Evolutionary conservation across 2,329 filamentous ascomycete genomes (phyloP).

Genomic region (Fusarium pilosicola): DNA sequence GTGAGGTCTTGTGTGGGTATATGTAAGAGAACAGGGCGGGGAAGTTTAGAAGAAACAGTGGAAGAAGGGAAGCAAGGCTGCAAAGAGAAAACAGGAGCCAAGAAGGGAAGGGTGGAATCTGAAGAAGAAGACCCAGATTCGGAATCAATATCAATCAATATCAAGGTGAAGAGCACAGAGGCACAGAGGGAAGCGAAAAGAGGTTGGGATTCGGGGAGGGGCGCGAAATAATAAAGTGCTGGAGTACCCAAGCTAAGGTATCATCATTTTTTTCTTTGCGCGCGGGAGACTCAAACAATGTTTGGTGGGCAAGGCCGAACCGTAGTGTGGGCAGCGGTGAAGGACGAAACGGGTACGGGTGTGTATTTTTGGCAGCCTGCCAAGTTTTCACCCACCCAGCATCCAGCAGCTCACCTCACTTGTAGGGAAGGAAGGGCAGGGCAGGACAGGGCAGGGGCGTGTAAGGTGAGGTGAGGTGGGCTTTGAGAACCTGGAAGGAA

Average conservation of each 20-base stretch:
- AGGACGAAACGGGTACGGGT: slow-evolving; percentile 32
- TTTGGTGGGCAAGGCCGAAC: slow-evolving; percentile 41
- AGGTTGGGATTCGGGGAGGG: slow-evolving; percentile 40
- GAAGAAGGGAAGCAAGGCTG: slow-evolving; percentile 32
- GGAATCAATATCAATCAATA: slow-evolving; percentile 30
- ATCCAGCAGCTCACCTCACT: slow-evolving; percentile 27
- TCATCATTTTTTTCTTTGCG: slow-evolving; percentile 35
- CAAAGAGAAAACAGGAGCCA: slow-evolving; percentile 35
- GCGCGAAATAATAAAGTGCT: slow-evolving; percentile 44
- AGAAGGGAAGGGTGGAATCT: slow-evolving; percentile 37
- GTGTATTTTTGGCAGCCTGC: slow-evolving; percentile 39
- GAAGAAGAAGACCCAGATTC: slow-evolving; percentile 33
- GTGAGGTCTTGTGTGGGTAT: slow-evolving; percentile 24
- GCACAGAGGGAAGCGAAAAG: slow-evolving; percentile 33
- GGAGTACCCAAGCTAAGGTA: slow-evolving; percentile 33
- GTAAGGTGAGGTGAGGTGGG: slow-evolving; percentile 23
- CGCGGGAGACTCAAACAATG: slow-evolving; percentile 41
- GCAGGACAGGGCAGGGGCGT: slow-evolving; percentile 23
- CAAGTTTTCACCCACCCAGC: slow-evolving; percentile 27
- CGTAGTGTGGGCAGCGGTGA: slow-evolving; percentile 35
- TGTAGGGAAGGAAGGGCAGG: slow-evolving; percentile 7
- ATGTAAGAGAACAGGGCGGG: slow-evolving; percentile 20
- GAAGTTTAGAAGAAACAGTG: slow-evolving; percentile 25
- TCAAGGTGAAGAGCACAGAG: slow-evolving; percentile 40
- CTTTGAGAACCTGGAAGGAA: slow-evolving; percentile 22